A percentile compares a stretch with the other conserved stretches of the same genome.
These are phyloP conservation scores for Calonectria montana DNA, from an alignment of 2,329 filamentous ascomycete genomes.

Conservation along the genomic window DNA sequence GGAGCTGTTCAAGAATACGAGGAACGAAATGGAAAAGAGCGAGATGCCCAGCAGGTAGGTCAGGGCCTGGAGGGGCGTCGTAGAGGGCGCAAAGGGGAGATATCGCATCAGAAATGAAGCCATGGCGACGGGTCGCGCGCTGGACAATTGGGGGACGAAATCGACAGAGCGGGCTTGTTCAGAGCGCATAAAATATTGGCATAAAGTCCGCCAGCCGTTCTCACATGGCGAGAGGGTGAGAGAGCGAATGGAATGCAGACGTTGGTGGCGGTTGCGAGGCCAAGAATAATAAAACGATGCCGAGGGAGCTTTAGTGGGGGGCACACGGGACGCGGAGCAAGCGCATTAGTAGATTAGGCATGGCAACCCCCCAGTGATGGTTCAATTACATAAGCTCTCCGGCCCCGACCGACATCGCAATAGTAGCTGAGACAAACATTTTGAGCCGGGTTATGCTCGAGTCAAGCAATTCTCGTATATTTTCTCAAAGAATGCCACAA, in stretches of 20 bases:
- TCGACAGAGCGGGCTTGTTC: not conserved
- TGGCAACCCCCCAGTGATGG: not conserved
- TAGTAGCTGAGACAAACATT: not conserved
- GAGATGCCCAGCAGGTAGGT: constrained; percentile 86
- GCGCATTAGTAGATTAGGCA: not conserved
- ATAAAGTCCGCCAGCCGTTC: constrained; percentile 9
- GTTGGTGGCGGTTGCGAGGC: constrained; percentile 9
- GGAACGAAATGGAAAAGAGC: constrained; percentile 88
- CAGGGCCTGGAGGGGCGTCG: constrained; percentile 71
- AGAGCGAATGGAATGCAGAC: not conserved
- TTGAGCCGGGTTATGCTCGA: not conserved
- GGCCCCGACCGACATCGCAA: not conserved
- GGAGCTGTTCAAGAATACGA: constrained; percentile 89
- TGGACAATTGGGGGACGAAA: not conserved
- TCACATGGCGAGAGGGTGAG: constrained; percentile 24
- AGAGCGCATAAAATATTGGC: not conserved
- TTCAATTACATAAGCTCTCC: constrained; percentile 9
- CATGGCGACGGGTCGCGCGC: constrained; percentile 1
- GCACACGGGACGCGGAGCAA: not conserved
- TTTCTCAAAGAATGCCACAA: not conserved
- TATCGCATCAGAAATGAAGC: constrained; percentile 52
- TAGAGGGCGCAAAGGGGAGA: constrained; percentile 69
- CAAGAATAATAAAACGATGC: constrained; percentile 6
- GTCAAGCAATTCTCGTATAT: not conserved
- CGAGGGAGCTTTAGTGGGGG: constrained; percentile 6